Evolutionary conservation across 108 stramenopile genomes (phyloP), one percentile per base, ranked within the genome.

Genomic region (Conticribra guillardii): DNA sequence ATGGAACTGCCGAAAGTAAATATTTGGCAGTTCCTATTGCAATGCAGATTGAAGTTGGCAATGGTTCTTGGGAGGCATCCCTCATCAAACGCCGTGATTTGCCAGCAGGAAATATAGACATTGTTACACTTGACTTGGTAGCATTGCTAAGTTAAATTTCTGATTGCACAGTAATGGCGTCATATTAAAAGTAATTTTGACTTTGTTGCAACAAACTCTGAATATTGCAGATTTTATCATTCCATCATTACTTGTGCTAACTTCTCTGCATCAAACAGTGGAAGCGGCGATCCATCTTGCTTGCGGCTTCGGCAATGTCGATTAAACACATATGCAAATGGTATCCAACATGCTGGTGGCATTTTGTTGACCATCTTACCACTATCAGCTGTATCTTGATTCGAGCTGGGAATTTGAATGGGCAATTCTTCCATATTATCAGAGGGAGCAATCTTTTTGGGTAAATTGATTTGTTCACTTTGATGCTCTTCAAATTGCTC

Each of bases 21-120:
- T 59, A 68, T 47, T 48, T 67, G 54, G 87, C 87, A 18, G 60
- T 93, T 15, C 92, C 92, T 14, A 19, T 90, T 16, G 58, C 81
- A 1, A 53, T 93, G 62, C 76, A 90, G 49, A 80, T 93, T 64
- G 86, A 90, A 84, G 83, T 90, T 19, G 88, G 89, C 18, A 84
- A 89, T 62, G 88, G 87, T 32, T 90, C 89, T 23, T 93, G 92
- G 92, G 92, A 93, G 57, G 85, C 88, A 32, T 89, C 92, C 0
- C 70, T 90, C 2, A 84, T 93, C 57, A 74, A 80, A 55, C 64
- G 65, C 21, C 69, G 49, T 26, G 74, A 71, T 51, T 32, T 80
- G 17, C 70, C 74, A 9, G 46, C 45, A 29, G 55, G 50, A 28
- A 54, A 67, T 16, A 51, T 62, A 18, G 80, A 80, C 64, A 47